Evolutionary conservation across 495 filamentous ascomycete genomes (phyloP).

Genomic region (Amorphotheca resinae): DNA sequence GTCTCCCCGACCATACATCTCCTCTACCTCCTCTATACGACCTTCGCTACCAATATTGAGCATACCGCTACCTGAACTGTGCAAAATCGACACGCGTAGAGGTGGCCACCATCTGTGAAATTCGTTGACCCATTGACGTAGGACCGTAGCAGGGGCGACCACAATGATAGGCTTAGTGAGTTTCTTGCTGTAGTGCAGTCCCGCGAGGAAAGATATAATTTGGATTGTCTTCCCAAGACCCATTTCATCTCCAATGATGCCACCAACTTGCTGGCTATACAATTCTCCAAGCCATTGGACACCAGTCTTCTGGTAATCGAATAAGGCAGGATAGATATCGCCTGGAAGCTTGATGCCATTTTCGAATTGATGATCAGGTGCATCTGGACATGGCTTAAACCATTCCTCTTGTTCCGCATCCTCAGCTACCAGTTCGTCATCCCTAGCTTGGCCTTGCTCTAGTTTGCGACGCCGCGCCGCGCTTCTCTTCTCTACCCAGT

Average conservation of each 20-base stretch:
- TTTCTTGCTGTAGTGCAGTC: slow-evolving; percentile 78
- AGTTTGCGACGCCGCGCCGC: slow-evolving; percentile 30
- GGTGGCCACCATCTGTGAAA: slow-evolving; percentile 98
- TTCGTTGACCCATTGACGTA: slow-evolving; percentile 96
- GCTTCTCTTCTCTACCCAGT: slow-evolving; percentile 61
- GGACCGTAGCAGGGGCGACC: slow-evolving; percentile 83
- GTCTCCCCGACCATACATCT: slow-evolving; percentile 26
- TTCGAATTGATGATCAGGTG: slow-evolving; percentile 57
- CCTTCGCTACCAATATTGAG: slow-evolving; percentile 61
- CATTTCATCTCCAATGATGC: slow-evolving; percentile 97
- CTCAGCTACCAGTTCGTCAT: slow-evolving; percentile 20
- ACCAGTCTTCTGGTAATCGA: slow-evolving; percentile 90
- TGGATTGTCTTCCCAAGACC: slow-evolving; percentile 95
- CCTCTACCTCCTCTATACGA: slow-evolving; percentile 54
- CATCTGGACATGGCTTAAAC: slow-evolving; percentile 71
- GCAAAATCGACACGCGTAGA: slow-evolving; percentile 83
- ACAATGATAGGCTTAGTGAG: slow-evolving; percentile 75
- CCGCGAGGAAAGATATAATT: slow-evolving; percentile 80
- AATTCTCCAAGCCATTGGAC: slow-evolving; percentile 97
- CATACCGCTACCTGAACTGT: slow-evolving; percentile 94
- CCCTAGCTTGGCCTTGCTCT: slow-evolving; percentile 22
- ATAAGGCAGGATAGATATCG: slow-evolving; percentile 79
- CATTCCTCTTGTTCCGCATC: slow-evolving; percentile 54
- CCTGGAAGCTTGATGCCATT: slow-evolving; percentile 74
- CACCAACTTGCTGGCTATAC: slow-evolving; percentile 76